Conservation (phyloP, 139 green algal genomes). For the Medakamo hakoo region DNA sequence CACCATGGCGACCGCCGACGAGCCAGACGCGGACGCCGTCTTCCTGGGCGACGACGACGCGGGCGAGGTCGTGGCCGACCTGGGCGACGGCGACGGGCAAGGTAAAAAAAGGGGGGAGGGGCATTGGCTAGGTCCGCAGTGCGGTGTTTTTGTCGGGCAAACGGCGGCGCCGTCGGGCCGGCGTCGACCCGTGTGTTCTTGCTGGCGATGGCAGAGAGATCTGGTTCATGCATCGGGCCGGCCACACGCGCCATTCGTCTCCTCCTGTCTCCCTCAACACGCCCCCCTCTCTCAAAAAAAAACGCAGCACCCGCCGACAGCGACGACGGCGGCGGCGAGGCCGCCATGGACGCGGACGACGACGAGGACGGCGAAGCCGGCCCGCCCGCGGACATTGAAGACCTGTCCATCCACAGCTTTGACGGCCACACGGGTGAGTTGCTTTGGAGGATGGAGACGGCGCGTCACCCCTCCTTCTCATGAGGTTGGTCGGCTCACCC, state of each 20-base stretch:
- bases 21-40: too few relatives aligned
- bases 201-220: too few relatives aligned
- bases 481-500: too few relatives aligned
- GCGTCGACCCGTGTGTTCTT: too few relatives aligned
- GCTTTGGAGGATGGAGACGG: not conserved
- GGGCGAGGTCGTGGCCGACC: not conserved
- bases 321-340: slow-evolving; percentile 21
- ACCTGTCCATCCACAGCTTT: slow-evolving; percentile 53
- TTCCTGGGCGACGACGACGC: not conserved
- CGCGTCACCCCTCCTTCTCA: too few relatives aligned
- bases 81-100: not conserved
- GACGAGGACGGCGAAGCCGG: not conserved
- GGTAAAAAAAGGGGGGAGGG: not conserved
- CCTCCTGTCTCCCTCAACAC: not conserved
- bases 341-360: slow-evolving; percentile 4
- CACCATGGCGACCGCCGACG: not conserved
- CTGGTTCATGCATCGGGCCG: too few relatives aligned
- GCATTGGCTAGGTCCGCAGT: too few relatives aligned
- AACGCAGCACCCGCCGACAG: too few relatives aligned
- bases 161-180: too few relatives aligned
- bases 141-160: too few relatives aligned
- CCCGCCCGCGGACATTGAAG: slow-evolving; percentile 21
- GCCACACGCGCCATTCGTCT: too few relatives aligned
- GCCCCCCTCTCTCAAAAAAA: not conserved
- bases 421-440: slow-evolving; percentile 32